These are phyloP conservation scores for Lanmaoa rubissima DNA, from an alignment of 768 basidiomycete genomes.

Conservation along the genomic window DNA sequence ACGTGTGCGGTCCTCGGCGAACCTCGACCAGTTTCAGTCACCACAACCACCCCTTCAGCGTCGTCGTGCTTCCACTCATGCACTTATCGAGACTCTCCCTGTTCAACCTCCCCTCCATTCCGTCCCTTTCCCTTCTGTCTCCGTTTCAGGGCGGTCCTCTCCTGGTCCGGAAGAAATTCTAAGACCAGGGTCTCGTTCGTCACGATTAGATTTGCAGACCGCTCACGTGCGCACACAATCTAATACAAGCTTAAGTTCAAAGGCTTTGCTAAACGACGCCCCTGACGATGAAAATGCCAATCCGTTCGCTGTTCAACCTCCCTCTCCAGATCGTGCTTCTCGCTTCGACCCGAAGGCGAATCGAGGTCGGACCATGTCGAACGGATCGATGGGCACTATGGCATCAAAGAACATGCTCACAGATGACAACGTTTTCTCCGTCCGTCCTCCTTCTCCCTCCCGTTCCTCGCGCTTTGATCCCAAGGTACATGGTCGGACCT, in stretches of 20 bases:
- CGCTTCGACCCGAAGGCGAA: constrained; percentile 44
- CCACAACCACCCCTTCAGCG: constrained; percentile 42
- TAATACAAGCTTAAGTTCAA: constrained; percentile 50
- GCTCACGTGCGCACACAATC: constrained; percentile 50
- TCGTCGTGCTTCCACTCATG: constrained; percentile 51
- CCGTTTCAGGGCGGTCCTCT: constrained; percentile 47
- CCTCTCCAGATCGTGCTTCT: constrained; percentile 40
- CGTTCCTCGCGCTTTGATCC: constrained; percentile 78
- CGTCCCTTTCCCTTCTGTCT: constrained; percentile 64
- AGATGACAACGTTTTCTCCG: constrained; percentile 63
- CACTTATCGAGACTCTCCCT: constrained; percentile 43
- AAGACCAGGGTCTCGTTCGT: constrained; percentile 35
- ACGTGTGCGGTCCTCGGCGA: constrained; percentile 62
- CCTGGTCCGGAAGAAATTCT: constrained; percentile 41
- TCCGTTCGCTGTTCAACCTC: constrained; percentile 35
- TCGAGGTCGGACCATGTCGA: constrained; percentile 41
- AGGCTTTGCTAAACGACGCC: constrained; percentile 39
- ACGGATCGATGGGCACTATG: constrained; percentile 45
- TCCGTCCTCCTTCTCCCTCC: constrained; percentile 59
- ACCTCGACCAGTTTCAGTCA: constrained; percentile 47
- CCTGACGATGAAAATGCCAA: constrained; percentile 35
- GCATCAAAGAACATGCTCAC: constrained; percentile 34
- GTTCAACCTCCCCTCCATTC: constrained; percentile 42
- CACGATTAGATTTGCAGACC: constrained; percentile 31
- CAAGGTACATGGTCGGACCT: constrained; percentile 63